Conservation (phyloP, 2,329 filamentous ascomycete genomes). For the Stylonectria norvegica region DNA sequence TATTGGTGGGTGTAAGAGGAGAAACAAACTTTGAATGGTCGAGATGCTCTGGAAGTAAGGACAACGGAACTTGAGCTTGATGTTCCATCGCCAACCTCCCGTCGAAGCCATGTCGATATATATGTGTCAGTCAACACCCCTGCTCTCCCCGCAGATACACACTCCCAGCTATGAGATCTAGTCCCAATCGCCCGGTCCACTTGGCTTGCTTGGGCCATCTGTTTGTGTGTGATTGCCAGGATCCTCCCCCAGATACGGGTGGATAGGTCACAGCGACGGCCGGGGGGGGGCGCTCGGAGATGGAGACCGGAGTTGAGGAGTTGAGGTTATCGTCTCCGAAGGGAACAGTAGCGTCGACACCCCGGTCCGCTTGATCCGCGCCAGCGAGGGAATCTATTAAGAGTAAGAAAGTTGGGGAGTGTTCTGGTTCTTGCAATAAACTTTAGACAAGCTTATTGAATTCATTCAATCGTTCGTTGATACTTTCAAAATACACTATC, state of each 20-base stretch:
- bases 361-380: too few species aligned
- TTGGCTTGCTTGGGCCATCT: background rate
- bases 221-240: background rate
- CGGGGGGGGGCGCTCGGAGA: background rate
- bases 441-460: too few species aligned
- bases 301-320: background rate
- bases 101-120: background rate
- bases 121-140: background rate
- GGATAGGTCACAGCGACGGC: background rate
- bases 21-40: background rate
- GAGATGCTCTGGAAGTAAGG: too few species aligned
- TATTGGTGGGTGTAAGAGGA: background rate
- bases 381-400: too few species aligned
- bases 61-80: too few species aligned
- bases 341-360: too few species aligned
- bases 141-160: background rate
- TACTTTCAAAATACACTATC: too few species aligned
- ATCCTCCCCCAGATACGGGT: conserved; percentile 1
- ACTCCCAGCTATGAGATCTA: background rate
- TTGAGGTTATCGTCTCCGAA: background rate
- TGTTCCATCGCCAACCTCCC: too few species aligned
- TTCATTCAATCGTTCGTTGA: too few species aligned
- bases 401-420: too few species aligned
- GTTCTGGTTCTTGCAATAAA: too few species aligned
- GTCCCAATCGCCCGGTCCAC: background rate